Evolutionary conservation across 108 stramenopile genomes (phyloP).

Genomic region (Pseudonitzschia delicatissima): DNA sequence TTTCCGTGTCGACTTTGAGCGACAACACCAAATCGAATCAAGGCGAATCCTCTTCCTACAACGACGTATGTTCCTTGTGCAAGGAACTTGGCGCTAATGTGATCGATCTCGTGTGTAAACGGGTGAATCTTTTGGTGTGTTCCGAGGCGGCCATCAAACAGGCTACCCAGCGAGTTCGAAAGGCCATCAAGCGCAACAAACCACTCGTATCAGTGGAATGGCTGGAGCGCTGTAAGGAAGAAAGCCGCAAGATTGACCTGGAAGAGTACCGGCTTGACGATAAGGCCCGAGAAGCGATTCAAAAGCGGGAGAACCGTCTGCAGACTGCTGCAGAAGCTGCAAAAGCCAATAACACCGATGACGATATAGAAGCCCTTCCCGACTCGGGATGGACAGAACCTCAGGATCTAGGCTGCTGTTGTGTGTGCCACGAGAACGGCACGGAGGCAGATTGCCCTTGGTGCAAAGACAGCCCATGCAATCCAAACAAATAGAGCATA

Average conservation of each 20-base stretch:
- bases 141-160: conserved; percentile 41
- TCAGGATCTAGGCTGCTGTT: conserved; percentile 54
- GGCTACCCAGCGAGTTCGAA: conserved; percentile 75
- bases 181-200: conserved; percentile 65
- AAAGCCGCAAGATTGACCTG: neutral
- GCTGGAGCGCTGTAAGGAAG: conserved; percentile 39
- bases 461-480: conserved; percentile 26
- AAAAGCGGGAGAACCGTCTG: conserved; percentile 4
- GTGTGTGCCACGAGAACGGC: conserved; percentile 71
- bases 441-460: conserved; percentile 50
- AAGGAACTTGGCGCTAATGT: conserved; percentile 48
- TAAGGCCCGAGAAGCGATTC: conserved; percentile 15
- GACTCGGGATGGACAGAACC: conserved; percentile 37
- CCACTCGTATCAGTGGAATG: conserved; percentile 59
- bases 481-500: neutral
- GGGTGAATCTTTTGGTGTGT: conserved; percentile 51
- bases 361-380: neutral
- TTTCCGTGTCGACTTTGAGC: conserved; percentile 60
- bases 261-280: conserved; percentile 21
- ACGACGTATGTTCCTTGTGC: conserved; percentile 32
- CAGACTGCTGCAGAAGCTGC: neutral
- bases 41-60: conserved; percentile 21
- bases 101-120: conserved; percentile 65
- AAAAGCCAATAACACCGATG: neutral
- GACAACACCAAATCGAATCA: neutral